Percentiles rank a stretch among this genome's conserved stretches.
phyloP scores from a whole-genome alignment of 176 grass and related monocot species.

The Triticum urartu region DNA sequence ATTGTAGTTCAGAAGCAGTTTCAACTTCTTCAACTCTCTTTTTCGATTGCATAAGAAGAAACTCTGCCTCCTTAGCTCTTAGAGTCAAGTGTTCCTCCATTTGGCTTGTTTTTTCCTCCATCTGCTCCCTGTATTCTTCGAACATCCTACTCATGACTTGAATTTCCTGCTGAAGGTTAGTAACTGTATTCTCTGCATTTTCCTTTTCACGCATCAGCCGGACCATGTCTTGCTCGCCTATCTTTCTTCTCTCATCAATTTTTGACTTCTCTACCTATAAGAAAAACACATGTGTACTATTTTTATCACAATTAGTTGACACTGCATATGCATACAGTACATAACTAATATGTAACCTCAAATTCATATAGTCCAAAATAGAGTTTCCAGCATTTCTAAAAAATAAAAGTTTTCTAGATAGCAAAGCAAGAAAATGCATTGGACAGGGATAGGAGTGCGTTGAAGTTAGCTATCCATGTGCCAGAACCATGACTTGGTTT shows the following conservation, averaged over 20 bases:
- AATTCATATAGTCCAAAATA: slow-evolving; percentile 1
- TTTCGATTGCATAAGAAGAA: slow-evolving; percentile 64
- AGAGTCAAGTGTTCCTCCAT: slow-evolving; percentile 58
- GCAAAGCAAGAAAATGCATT: neutral
- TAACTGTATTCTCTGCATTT: slow-evolving; percentile 56
- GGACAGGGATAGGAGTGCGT: too few relatives aligned
- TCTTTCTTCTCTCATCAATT: slow-evolving; percentile 74
- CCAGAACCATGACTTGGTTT: too few relatives aligned
- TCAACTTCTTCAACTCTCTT: slow-evolving; percentile 77
- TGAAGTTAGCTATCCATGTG: too few relatives aligned
- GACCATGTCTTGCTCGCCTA: slow-evolving; percentile 57
- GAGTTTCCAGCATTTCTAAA: neutral
- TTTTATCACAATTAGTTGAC: neutral
- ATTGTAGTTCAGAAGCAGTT: slow-evolving; percentile 58
- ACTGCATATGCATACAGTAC: slow-evolving; percentile 7
- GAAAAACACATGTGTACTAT: slow-evolving; percentile 21
- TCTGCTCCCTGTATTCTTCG: slow-evolving; percentile 49
- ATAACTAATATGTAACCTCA: slow-evolving; percentile 21
- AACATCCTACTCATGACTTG: slow-evolving; percentile 67
- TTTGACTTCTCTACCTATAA: slow-evolving; percentile 81
- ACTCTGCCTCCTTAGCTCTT: slow-evolving; percentile 71
- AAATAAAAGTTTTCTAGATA: neutral
- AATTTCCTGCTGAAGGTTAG: slow-evolving; percentile 71
- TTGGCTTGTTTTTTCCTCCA: slow-evolving; percentile 58
- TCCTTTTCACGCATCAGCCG: slow-evolving; percentile 66